Conservation (phyloP, 306 rosid species). For the Rubus parviflorus region DNA sequence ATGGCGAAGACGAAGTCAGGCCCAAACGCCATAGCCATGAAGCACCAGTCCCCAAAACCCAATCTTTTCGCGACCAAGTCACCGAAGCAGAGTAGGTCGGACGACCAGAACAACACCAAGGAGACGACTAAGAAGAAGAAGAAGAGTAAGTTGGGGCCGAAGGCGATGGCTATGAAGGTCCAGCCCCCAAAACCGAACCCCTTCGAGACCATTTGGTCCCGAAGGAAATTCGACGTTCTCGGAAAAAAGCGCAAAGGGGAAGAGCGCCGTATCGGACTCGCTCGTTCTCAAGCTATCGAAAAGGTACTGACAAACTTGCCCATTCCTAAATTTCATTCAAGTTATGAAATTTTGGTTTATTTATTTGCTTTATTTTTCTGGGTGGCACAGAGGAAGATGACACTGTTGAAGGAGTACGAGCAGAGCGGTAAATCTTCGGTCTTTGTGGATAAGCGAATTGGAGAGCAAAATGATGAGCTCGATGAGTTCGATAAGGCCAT, state of each 20-base stretch:
- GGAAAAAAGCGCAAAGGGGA: constrained; percentile 93
- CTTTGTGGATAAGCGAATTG: constrained; percentile 78
- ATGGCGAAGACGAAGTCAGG: constrained; percentile 47
- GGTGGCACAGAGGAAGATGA: constrained; percentile 66
- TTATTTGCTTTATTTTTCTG: not conserved
- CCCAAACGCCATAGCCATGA: constrained; percentile 61
- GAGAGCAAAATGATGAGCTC: constrained; percentile 61
- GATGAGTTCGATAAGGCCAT: constrained; percentile 84
- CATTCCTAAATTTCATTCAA: not conserved
- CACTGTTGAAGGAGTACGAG: constrained; percentile 75
- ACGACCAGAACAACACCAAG: not conserved
- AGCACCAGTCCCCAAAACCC: constrained; percentile 44
- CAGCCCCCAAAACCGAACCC: constrained; percentile 58
- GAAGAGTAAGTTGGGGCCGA: constrained; percentile 55
- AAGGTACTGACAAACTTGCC: constrained; percentile 34
- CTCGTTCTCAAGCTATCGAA: constrained; percentile 71
- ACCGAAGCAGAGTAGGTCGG: not conserved
- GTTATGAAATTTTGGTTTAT: not conserved
- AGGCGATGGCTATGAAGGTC: constrained; percentile 60
- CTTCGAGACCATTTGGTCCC: constrained; percentile 82
- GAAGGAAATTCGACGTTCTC: constrained; percentile 67
- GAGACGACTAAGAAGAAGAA: constrained; percentile 33
- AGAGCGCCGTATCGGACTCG: constrained; percentile 63
- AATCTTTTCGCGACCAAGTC: constrained; percentile 59
- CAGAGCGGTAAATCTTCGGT: constrained; percentile 60